A percentile compares a stretch with the other conserved stretches of the same genome.
Evolutionary conservation across 1,284 basidiomycete species (phyloP).

Genomic region (Microbotryum scabiosae): DNA sequence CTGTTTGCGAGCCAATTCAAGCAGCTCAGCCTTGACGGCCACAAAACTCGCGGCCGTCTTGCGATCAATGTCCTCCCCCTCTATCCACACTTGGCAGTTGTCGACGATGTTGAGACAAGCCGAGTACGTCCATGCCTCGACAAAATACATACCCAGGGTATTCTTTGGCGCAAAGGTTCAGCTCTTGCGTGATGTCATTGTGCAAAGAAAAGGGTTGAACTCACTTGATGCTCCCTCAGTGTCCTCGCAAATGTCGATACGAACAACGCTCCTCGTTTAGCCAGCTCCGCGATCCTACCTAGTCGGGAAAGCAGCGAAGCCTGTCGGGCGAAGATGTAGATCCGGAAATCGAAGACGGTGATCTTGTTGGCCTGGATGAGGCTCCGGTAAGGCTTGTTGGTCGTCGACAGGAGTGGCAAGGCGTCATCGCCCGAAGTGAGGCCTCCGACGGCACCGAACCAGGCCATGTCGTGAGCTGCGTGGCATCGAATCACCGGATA

Average conservation of each 20-base stretch:
- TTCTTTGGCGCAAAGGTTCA: constrained; percentile 43
- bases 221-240: constrained; percentile 64
- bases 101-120: constrained; percentile 79
- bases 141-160: constrained; percentile 65
- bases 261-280: constrained; percentile 59
- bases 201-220: constrained; percentile 30
- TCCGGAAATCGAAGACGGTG: constrained; percentile 85
- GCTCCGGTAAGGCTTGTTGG: constrained; percentile 77
- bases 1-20: constrained; percentile 71
- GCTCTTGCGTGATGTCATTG: not conserved
- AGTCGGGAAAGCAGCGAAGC: constrained; percentile 66
- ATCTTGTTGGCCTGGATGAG: constrained; percentile 84
- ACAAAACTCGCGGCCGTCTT: constrained; percentile 25
- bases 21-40: constrained; percentile 61
- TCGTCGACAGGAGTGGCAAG: constrained; percentile 63
- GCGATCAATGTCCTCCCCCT: constrained; percentile 43
- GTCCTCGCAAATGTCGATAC: constrained; percentile 71
- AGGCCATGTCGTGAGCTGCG: constrained; percentile 72
- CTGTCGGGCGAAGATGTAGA: constrained; percentile 83
- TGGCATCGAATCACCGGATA: no score
- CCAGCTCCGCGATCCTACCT: constrained; percentile 59
- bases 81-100: constrained; percentile 72
- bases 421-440: constrained; percentile 61
- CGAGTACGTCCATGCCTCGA: constrained; percentile 91
- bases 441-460: constrained; percentile 77